These are phyloP conservation scores for Lasiodiplodia sp. DNA, from an alignment of 2,329 filamentous ascomycete species.

Conservation along the genomic window DNA sequence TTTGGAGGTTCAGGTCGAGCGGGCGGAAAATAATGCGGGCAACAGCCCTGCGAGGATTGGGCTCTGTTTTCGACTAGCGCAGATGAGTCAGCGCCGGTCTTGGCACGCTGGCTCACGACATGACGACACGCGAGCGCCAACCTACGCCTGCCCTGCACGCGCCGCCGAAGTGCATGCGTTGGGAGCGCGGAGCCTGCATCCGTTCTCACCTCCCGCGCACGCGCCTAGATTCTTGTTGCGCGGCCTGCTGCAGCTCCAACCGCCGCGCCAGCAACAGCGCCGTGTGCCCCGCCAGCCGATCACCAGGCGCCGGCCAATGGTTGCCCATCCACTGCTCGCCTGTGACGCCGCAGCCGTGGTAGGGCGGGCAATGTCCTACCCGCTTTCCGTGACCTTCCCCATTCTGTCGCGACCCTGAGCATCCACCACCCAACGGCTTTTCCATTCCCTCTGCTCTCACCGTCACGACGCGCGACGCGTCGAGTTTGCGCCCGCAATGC, in stretches of 20 bases:
- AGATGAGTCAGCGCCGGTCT: slow-evolving; percentile 20
- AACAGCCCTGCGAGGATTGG: slow-evolving; percentile 30
- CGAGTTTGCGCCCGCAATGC: slow-evolving; percentile 2
- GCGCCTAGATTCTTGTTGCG: slow-evolving; percentile 2
- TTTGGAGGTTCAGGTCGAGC: slow-evolving; percentile 28
- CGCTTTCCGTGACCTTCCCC: slow-evolving; percentile 11
- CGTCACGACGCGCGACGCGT: not conserved
- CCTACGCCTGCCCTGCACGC: slow-evolving; percentile 6
- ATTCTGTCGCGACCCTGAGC: not conserved
- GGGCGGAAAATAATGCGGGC: slow-evolving; percentile 31
- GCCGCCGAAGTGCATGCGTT: not conserved
- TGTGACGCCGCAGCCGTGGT: slow-evolving; percentile 25
- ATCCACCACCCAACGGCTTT: not conserved
- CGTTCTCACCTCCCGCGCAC: not conserved
- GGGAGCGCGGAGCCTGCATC: not conserved
- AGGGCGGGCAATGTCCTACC: slow-evolving; percentile 18
- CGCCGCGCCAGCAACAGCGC: not conserved
- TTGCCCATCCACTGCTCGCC: slow-evolving; percentile 10
- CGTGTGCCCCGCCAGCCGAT: slow-evolving; percentile 14
- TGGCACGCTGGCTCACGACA: slow-evolving; percentile 12
- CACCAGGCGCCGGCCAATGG: slow-evolving; percentile 15
- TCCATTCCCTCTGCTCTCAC: not conserved
- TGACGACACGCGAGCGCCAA: not conserved
- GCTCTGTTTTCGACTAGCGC: slow-evolving; percentile 28
- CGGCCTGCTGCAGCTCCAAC: slow-evolving; percentile 7